Evolutionary conservation across 495 filamentous ascomycete genomes (phyloP).

Genomic region (Penicillium paradoxum): DNA sequence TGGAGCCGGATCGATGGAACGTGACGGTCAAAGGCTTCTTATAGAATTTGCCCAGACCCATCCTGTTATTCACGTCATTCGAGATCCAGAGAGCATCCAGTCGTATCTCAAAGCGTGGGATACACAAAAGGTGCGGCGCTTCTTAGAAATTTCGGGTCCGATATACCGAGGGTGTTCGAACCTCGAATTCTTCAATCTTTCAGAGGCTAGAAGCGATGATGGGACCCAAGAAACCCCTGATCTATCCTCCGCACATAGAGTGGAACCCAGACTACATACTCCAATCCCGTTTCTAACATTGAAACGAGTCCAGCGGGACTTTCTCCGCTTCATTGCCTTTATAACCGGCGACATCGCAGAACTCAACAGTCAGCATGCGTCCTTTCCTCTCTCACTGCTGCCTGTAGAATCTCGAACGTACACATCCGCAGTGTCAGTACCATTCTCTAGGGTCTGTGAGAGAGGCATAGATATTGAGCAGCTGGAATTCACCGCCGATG

Average conservation of each 20-base stretch:
- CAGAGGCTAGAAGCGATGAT: conserved; percentile 26
- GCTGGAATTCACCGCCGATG: conserved; percentile 61
- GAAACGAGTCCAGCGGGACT: conserved; percentile 65
- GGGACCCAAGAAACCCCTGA: conserved; percentile 28
- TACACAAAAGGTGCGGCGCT: conserved; percentile 49
- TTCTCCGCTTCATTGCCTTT: conserved; percentile 63
- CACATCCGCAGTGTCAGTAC: conserved; percentile 58
- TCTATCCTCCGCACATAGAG: conserved; percentile 23
- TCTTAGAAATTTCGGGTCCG: conserved; percentile 46
- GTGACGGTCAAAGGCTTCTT: conserved; percentile 37
- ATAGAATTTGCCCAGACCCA: conserved; percentile 49
- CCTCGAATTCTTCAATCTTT: conserved; percentile 73
- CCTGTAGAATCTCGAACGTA: conserved; percentile 56
- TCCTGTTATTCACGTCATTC: conserved; percentile 68
- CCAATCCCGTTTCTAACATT: conserved; percentile 58
- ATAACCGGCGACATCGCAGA: conserved; percentile 50
- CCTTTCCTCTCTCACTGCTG: conserved; percentile 63
- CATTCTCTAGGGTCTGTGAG: conserved; percentile 57
- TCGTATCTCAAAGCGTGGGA: conserved; percentile 56
- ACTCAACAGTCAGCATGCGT: conserved; percentile 54
- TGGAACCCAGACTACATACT: conserved; percentile 35
- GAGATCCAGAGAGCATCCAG: conserved; percentile 61
- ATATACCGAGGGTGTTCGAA: conserved; percentile 64
- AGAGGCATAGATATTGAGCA: conserved; percentile 55
- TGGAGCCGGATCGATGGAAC: conserved; percentile 53